Base-by-base conservation (phyloP, 2,329 filamentous ascomycete genomes). In the Colletotrichum siamense region DNA sequence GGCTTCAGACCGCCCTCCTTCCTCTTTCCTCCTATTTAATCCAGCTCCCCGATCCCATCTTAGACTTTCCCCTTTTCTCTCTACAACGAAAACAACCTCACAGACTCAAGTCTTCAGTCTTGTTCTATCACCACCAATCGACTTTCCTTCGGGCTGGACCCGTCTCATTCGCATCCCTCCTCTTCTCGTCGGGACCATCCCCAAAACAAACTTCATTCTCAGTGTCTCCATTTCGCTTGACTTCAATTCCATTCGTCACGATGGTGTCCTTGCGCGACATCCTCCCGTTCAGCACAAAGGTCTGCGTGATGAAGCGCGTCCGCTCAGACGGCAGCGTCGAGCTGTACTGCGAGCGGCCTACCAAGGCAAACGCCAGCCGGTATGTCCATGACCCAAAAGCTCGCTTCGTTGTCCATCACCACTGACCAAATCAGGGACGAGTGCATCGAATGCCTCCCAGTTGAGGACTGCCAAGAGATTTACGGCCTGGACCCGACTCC, bases 381-480 rank as follows among this genome's bases (percentile, higher is more conserved):
- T 57, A 57, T 1, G 52, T 0, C 24, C 2, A 4, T 7, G n/a
- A 7, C 18, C n/a, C 9, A 0, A 22, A 49, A 0, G 0, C 44
- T 4, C 0, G 3, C 0, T 0, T 49, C 44, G 1, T 3, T 12
- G 44, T 49, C 10, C 24, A 16, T 28, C 13, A 18, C 24, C 52
- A 9, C 52, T 57, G 8, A 24, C 52, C 24, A 28, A 57, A 57
- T 5, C 52, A 57, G 52, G 24, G 13, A 57, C 8, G 22, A 57
- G 5, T 57, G 52, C 52, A 26, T 57, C 0, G 52, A 57, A 15
- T 57, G 52, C 13, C 24, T 24, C 0, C 13, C 52, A 15, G 24
- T 28, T 0, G 52, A 57, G n/a, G 52, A 57, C 0, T 57, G 52
- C 2, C 22, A 8, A 8, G 52, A 57, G 22, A 57, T 28, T 0